phyloP scores from a whole-genome alignment of 2,329 filamentous ascomycete species.

The Curvularia sp. region DNA sequence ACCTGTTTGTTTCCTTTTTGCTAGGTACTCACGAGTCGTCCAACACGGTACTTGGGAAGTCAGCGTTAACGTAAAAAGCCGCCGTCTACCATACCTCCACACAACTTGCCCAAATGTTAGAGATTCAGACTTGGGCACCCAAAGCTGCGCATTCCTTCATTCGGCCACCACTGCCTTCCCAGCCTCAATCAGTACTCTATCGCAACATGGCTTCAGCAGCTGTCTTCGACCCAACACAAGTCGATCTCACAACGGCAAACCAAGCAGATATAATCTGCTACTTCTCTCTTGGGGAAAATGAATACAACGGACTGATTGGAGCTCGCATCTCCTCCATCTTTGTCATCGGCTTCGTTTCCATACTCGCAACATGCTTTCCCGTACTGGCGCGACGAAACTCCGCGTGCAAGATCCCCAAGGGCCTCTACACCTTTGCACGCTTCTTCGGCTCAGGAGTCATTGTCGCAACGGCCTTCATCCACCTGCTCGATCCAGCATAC shows the following conservation, averaged over 20 bases:
- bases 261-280: constrained; percentile 7
- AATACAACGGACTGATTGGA: constrained; percentile 2
- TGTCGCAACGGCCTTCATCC: constrained; percentile 10
- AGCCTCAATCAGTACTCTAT: neutral
- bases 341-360: constrained; percentile 10
- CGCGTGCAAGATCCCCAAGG: constrained; percentile 7
- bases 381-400: constrained; percentile 5
- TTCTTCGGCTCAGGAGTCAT: constrained; percentile 15
- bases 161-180: neutral
- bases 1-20: neutral
- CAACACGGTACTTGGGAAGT: constrained; percentile 14
- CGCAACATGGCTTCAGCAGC: neutral
- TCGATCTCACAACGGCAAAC: constrained; percentile 7
- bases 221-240: constrained; percentile 1
- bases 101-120: no score
- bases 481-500: constrained; percentile 9
- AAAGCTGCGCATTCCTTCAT: neutral
- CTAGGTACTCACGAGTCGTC: neutral
- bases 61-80: constrained; percentile 1
- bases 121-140: no score
- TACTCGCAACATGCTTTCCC: constrained; percentile 8
- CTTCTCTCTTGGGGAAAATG: constrained; percentile 1
- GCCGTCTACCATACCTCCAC: no score
- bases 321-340: constrained; percentile 10
- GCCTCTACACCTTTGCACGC: constrained; percentile 9